Evolutionary conservation across 345 rosid species (phyloP), one percentile per base, ranked within the genome.

Genomic region (Dipteronia sinensis): DNA sequence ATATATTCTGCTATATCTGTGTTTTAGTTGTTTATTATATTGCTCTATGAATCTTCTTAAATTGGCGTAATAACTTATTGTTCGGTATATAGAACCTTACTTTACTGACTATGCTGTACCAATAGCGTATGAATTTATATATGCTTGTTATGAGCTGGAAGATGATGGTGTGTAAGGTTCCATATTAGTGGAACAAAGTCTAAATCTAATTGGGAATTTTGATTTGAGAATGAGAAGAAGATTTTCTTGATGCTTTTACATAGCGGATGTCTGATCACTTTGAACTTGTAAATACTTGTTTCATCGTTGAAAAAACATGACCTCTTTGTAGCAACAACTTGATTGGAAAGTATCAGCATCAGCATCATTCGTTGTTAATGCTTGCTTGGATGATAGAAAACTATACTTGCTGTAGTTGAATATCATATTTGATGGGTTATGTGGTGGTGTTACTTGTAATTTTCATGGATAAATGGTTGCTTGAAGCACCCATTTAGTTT

Each of bases 81-180:
- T 27, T 62, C 25, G 58, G 19, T 62, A n/a, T 38, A 51, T 65
- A 65, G 64, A 75, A 47, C 29, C 71, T n/a, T n/a, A 51, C 13
- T 65, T 31, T 29, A 13, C 11, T n/a, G 66, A 65, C 8, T 22
- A 53, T 16, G 58, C 25, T 47, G 29, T 75, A 27, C 15, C 19
- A 25, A 20, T 25, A 49, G 22, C 42, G 38, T 34, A 49, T 47
- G n/a, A n/a, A 49, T n/a, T 62, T 17, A 3, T 27, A 31, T 74
- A 16, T 27, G 58, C 15, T 49, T 73, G 44, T 16, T 17, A 27
- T 9, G 10, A 17, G 59, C 3, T 19, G 51, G 3, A 19, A 27
- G 23, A 12, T 69, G 44, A 25, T 19, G 74, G 51, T 58, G 29
- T 42, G 56, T 38, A 15, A 25, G 76, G 67, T 40, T 73, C 40